A percentile compares a stretch with the other conserved stretches of the same genome.
These are phyloP conservation scores for Elsinoe fawcettii DNA, from an alignment of 2,329 filamentous ascomycete species.

Conservation along the genomic window DNA sequence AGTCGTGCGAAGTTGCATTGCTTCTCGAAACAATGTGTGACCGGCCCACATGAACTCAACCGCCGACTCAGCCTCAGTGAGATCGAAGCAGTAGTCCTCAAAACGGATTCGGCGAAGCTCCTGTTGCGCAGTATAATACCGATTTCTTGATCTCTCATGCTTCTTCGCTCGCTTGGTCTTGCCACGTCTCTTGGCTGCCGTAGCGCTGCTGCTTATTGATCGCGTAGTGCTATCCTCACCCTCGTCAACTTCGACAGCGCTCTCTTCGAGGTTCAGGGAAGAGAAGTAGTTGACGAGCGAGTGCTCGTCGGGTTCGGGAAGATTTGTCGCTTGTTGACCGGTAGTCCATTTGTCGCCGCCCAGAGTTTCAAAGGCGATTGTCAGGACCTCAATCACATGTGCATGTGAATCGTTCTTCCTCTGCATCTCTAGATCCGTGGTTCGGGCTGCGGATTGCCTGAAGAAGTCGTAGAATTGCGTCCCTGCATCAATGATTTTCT, in stretches of 20 bases:
- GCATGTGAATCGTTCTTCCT: neutral
- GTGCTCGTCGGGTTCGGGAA: neutral
- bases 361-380: neutral
- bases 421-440: neutral
- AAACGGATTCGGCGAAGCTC: neutral
- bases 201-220: neutral
- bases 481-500: neutral
- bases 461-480: neutral
- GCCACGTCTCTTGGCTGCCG: neutral
- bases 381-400: neutral
- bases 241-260: neutral
- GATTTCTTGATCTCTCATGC: too few relatives aligned
- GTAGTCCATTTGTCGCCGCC: neutral
- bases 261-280: neutral
- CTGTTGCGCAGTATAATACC: too few relatives aligned
- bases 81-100: neutral
- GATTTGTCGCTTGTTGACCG: neutral
- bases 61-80: neutral
- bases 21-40: neutral
- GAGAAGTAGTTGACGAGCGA: neutral
- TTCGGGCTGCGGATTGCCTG: neutral
- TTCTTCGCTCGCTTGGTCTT: too few relatives aligned
- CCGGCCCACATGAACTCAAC: neutral
- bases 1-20: neutral
- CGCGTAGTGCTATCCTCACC: too few relatives aligned